These are phyloP conservation scores for Debaryomycetaceae sp. DNA, from an alignment of 1,139 yeast genomes.

Conservation along the genomic window DNA sequence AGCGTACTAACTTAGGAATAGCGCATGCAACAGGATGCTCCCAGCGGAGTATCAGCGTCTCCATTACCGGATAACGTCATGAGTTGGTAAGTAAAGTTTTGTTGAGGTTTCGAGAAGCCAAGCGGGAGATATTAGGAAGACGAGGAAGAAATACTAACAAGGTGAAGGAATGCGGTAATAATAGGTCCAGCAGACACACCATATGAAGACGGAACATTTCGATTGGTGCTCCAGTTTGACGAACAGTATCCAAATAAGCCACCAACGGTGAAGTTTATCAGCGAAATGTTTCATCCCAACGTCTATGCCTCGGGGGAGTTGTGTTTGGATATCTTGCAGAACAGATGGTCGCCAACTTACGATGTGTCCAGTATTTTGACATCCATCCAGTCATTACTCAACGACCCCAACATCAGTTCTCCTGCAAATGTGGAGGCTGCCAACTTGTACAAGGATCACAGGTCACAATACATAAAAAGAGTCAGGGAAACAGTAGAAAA, in stretches of 20 bases:
- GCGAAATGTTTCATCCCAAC: slow-evolving; percentile 97
- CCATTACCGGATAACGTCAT: slow-evolving; percentile 96
- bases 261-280: slow-evolving; percentile 83
- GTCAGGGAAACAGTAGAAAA: slow-evolving; percentile 93
- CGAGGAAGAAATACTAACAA: neutral
- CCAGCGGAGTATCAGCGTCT: slow-evolving; percentile 96
- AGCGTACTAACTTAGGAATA: slow-evolving; percentile 18
- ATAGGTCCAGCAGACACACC: slow-evolving; percentile 98
- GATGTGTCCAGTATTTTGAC: slow-evolving; percentile 97
- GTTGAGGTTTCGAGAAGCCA: neutral
- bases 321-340: slow-evolving; percentile 92
- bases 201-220: slow-evolving; percentile 95
- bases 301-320: slow-evolving; percentile 95
- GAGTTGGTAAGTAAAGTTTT: slow-evolving; percentile 56
- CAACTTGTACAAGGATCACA: slow-evolving; percentile 88
- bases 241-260: slow-evolving; percentile 98
- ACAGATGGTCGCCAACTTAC: slow-evolving; percentile 98
- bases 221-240: slow-evolving; percentile 81
- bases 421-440: slow-evolving; percentile 99
- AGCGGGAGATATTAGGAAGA: neutral
- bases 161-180: slow-evolving; percentile 78
- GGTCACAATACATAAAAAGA: slow-evolving; percentile 85
- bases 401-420: slow-evolving; percentile 93
- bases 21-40: slow-evolving; percentile 98
- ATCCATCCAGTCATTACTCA: slow-evolving; percentile 78